These are phyloP conservation scores for Trichoderma virens DNA, from an alignment of 495 filamentous ascomycete species.

Conservation along the genomic window DNA sequence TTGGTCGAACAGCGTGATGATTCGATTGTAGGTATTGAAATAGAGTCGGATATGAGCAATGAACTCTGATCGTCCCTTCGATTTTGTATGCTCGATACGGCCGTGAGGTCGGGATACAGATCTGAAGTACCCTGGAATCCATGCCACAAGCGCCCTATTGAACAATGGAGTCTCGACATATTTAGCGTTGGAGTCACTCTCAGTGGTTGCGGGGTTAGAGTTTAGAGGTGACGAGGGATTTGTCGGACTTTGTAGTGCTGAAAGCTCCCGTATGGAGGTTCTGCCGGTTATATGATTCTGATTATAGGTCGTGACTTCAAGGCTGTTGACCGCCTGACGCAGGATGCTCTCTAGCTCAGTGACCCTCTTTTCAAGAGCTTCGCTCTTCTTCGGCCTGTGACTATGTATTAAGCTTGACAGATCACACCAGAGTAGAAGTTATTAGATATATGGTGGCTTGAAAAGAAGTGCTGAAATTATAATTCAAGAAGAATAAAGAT, in stretches of 20 bases:
- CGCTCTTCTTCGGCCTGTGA: not conserved
- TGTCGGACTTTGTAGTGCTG: too few relatives aligned
- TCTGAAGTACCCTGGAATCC: not conserved
- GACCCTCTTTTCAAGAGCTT: not conserved
- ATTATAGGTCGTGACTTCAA: not conserved
- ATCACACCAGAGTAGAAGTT: too few relatives aligned
- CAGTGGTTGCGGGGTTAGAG: not conserved
- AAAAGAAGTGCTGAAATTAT: too few relatives aligned
- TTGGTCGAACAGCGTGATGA: not conserved
- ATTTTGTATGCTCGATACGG: not conserved
- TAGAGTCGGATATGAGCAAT: not conserved
- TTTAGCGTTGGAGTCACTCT: not conserved
- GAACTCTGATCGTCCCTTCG: not conserved
- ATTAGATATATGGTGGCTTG: too few relatives aligned
- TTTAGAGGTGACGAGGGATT: not conserved
- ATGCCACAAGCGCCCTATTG: not conserved
- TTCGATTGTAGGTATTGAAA: not conserved
- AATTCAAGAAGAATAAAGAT: too few relatives aligned
- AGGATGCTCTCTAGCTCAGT: not conserved
- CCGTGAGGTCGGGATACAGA: not conserved
- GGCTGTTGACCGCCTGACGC: not conserved
- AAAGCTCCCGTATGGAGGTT: too few relatives aligned
- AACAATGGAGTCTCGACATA: not conserved
- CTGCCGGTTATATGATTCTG: too few relatives aligned
- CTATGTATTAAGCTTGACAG: not conserved